Evolutionary conservation across 768 basidiomycete genomes (phyloP).

Genomic region (Agaricus blazei): DNA sequence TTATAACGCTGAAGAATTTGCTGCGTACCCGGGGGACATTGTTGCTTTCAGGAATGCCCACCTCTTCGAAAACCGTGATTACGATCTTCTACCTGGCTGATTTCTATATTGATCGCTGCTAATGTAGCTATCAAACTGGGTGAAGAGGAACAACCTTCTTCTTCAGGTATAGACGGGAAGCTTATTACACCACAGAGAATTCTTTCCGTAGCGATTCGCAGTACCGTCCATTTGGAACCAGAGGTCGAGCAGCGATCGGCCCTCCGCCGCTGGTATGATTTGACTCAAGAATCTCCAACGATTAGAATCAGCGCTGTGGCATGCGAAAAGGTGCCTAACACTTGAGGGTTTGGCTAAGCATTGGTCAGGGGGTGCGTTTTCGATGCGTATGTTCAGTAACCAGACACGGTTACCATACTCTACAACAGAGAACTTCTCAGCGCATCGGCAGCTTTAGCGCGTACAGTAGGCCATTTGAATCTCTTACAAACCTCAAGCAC

Average conservation of each 20-base stretch:
- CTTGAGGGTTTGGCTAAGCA: no score
- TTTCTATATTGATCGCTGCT: not conserved
- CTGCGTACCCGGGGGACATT: conserved; percentile 53
- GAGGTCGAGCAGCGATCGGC: conserved; percentile 84
- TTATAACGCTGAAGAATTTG: conserved; percentile 82
- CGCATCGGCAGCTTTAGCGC: no score
- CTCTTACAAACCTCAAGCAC: no score
- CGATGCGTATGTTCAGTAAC: no score
- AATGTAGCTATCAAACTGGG: not conserved
- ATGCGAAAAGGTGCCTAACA: no score
- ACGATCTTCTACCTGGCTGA: not conserved
- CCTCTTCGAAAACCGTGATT: conserved; percentile 65
- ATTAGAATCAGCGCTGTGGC: no score
- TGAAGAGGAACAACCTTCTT: not conserved
- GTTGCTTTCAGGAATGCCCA: conserved; percentile 92
- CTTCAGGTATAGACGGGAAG: no score
- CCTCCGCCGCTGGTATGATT: conserved; percentile 90
- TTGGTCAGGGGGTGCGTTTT: no score
- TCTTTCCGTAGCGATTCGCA: conserved; percentile 77
- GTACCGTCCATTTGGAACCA: conserved; percentile 78
- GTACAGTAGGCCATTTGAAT: no score
- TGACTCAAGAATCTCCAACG: conserved; percentile 10
- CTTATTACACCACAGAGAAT: not conserved
- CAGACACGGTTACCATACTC: no score
- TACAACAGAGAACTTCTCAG: no score